Conservation (phyloP, 768 basidiomycete species). For the Naematelia encephala region DNA sequence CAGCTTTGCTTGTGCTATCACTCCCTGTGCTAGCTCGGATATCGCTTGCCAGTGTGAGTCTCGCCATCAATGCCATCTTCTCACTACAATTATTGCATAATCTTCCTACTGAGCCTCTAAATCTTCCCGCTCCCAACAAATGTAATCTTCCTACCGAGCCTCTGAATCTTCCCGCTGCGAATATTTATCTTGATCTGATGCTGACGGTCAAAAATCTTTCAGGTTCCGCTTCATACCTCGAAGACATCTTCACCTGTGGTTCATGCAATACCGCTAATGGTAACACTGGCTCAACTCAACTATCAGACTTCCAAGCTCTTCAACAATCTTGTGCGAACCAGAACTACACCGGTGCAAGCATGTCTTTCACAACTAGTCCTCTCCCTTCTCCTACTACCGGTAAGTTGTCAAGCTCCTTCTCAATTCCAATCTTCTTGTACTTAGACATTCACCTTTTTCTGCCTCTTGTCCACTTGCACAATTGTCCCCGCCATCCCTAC, state of each 20-base stretch:
- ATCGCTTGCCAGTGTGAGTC: constrained; percentile 48
- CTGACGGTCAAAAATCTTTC: neutral
- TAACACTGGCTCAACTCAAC: constrained; percentile 45
- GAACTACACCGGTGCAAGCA: constrained; percentile 43
- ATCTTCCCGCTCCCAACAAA: neutral
- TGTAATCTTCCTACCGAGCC: neutral
- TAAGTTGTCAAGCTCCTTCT: constrained; percentile 9
- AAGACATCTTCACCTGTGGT: constrained; percentile 49
- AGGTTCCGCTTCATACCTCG: constrained; percentile 39
- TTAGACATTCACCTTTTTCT: too few relatives aligned
- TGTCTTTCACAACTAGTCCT: constrained; percentile 28
- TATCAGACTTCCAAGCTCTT: constrained; percentile 44
- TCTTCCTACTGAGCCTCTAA: neutral
- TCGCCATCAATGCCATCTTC: neutral
- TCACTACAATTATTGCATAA: neutral
- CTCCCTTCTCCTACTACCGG: constrained; percentile 33
- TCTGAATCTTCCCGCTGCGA: neutral
- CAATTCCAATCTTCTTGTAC: neutral
- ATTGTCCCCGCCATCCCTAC: too few relatives aligned
- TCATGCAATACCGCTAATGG: constrained; percentile 50
- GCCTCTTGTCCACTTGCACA: neutral
- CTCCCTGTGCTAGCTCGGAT: constrained; percentile 41
- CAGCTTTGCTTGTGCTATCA: constrained; percentile 43
- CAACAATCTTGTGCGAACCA: constrained; percentile 44
- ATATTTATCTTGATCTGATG: too few relatives aligned